A percentile compares a stretch with the other conserved stretches of the same genome.
Evolutionary conservation across 306 rosid species (phyloP).

Genomic region (Senna siamea): DNA sequence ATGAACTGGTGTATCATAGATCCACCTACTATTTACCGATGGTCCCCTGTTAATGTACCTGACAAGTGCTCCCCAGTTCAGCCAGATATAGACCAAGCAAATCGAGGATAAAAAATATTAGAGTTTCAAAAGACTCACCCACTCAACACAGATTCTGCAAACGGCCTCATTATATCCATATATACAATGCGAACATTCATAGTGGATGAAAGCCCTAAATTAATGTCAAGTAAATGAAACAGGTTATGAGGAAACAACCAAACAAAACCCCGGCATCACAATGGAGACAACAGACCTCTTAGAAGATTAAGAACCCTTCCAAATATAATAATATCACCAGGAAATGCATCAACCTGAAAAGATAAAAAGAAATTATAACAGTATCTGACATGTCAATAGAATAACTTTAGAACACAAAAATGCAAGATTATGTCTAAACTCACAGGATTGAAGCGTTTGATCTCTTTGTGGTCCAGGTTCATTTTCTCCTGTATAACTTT

Average conservation of each 20-base stretch:
- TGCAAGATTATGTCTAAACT: slow-evolving; percentile 48
- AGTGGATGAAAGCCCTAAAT: slow-evolving; percentile 82
- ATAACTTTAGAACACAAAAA: slow-evolving; percentile 30
- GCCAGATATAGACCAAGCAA: slow-evolving; percentile 48
- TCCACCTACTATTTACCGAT: slow-evolving; percentile 76
- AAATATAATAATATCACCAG: slow-evolving; percentile 97
- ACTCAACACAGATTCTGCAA: slow-evolving; percentile 86
- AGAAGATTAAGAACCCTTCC: slow-evolving; percentile 95
- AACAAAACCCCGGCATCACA: slow-evolving; percentile 26
- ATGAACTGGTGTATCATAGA: slow-evolving; percentile 74
- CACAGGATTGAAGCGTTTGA: slow-evolving; percentile 95
- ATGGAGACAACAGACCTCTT: slow-evolving; percentile 66
- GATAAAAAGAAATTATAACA: neutral
- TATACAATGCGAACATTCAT: slow-evolving; percentile 84
- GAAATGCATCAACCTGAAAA: slow-evolving; percentile 95
- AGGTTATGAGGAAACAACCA: slow-evolving; percentile 30
- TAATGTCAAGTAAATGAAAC: slow-evolving; percentile 41
- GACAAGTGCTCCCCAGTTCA: slow-evolving; percentile 42
- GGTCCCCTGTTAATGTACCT: slow-evolving; percentile 78
- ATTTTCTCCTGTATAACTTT: slow-evolving; percentile 86
- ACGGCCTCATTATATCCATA: slow-evolving; percentile 96
- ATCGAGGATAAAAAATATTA: neutral
- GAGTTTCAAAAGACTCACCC: slow-evolving; percentile 63
- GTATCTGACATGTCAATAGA: slow-evolving; percentile 32
- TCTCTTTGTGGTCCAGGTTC: slow-evolving; percentile 78